phyloP scores from a whole-genome alignment of 2,329 filamentous ascomycete species.

The Apiospora aurea region DNA sequence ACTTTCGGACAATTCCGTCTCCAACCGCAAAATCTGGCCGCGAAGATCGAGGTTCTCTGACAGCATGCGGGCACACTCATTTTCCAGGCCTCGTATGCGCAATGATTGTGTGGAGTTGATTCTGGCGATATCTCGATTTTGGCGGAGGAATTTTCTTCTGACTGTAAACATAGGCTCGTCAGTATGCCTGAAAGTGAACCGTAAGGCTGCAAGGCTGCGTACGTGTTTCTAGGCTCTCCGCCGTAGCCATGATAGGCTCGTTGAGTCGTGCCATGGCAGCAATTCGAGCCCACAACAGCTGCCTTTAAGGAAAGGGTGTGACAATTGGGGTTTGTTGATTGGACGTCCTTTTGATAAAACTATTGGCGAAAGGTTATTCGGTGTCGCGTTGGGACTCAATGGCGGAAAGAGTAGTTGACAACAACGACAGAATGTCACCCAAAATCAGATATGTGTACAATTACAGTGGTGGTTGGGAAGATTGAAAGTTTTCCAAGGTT shows the following conservation, averaged over 20 bases:
- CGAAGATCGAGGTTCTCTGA: conserved; percentile 81
- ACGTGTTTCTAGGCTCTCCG: conserved; percentile 76
- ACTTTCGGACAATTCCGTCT: conserved; percentile 70
- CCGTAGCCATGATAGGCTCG: conserved; percentile 72
- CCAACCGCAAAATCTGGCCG: conserved; percentile 72
- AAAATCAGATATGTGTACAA: conserved; percentile 1
- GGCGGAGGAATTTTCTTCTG: conserved; percentile 79
- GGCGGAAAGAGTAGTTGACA: conserved; percentile 26
- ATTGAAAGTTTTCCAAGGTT: conserved; percentile 17
- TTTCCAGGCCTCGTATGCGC: conserved; percentile 78
- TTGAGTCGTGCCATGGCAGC: conserved; percentile 80
- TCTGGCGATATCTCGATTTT: conserved; percentile 84
- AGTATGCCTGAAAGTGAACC: background rate
- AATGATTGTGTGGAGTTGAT: conserved; percentile 80
- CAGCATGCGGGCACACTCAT: conserved; percentile 75
- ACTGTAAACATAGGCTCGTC: conserved; percentile 54
- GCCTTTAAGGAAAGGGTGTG: conserved; percentile 34
- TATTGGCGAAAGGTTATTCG: background rate
- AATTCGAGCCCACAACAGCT: conserved; percentile 31
- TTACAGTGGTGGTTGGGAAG: conserved; percentile 6
- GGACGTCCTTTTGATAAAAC: background rate
- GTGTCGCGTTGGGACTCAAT: conserved; percentile 28
- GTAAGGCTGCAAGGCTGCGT: conserved; percentile 47
- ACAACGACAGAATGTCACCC: conserved; percentile 4
- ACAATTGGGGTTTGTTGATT: background rate